Evolutionary conservation across 108 stramenopile genomes (phyloP).

Genomic region (Pseudonitzschia delicatissima): DNA sequence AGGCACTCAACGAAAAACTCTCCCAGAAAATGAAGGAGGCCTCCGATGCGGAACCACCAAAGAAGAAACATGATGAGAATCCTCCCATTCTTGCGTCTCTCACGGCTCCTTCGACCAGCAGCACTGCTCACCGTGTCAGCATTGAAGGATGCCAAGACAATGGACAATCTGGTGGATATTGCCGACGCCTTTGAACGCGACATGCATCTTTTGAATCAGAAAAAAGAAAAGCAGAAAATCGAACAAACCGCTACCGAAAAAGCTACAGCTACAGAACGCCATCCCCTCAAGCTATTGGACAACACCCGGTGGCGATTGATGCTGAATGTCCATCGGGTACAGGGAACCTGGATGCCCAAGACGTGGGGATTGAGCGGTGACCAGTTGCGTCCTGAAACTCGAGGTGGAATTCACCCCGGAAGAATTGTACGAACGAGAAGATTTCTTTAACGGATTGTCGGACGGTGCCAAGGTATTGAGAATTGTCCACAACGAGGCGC

Average conservation of each 20-base stretch:
- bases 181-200: slow-evolving; percentile 7
- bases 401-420: slow-evolving; percentile 56
- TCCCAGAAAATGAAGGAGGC: slow-evolving; percentile 8
- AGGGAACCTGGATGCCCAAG: slow-evolving; percentile 83
- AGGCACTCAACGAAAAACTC: slow-evolving; percentile 40
- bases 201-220: background rate
- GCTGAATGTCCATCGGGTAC: slow-evolving; percentile 66
- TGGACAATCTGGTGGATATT: background rate
- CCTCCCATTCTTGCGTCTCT: background rate
- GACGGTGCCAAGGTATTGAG: slow-evolving; percentile 42
- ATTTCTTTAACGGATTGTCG: slow-evolving; percentile 52
- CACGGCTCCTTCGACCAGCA: background rate
- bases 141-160: background rate
- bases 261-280: background rate
- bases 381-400: slow-evolving; percentile 55
- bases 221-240: background rate
- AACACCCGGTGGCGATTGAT: slow-evolving; percentile 64
- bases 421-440: slow-evolving; percentile 57
- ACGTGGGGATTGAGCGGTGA: slow-evolving; percentile 66
- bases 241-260: background rate
- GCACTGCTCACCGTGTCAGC: background rate
- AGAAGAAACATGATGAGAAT: background rate
- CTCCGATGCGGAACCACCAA: background rate
- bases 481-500: slow-evolving; percentile 33
- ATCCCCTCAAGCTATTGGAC: slow-evolving; percentile 39